These are phyloP conservation scores for Cercospora sp. DNA, from an alignment of 2,329 filamentous ascomycete genomes.

Conservation along the genomic window DNA sequence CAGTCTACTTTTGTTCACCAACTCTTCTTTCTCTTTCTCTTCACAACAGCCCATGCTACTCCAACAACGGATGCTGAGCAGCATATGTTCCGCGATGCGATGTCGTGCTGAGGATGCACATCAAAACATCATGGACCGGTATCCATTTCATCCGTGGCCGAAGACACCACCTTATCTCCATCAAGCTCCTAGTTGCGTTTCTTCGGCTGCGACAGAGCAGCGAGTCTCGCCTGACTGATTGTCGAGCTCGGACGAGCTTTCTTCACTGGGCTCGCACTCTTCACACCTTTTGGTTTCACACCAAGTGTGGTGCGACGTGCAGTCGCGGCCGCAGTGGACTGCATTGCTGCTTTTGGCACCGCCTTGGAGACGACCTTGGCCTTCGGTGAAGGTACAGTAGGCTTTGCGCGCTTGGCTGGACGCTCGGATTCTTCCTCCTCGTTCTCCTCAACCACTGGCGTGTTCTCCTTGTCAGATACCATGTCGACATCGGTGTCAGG, in stretches of 20 bases:
- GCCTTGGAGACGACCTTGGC: slow-evolving; percentile 4
- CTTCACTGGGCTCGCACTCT: slow-evolving; percentile 28
- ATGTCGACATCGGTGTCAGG: slow-evolving; percentile 18
- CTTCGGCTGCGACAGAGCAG: slow-evolving; percentile 39
- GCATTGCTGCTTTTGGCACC: slow-evolving; percentile 12
- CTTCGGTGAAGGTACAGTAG: slow-evolving; percentile 12
- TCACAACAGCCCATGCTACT: background rate
- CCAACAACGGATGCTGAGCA: background rate
- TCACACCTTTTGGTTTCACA: slow-evolving; percentile 37
- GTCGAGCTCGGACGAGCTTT: slow-evolving; percentile 25
- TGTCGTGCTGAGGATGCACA: background rate
- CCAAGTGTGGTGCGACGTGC: slow-evolving; percentile 34
- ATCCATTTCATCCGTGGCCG: slow-evolving; percentile 4
- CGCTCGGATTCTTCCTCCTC: slow-evolving; percentile 31
- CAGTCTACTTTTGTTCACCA: background rate
- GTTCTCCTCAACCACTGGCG: slow-evolving; percentile 30
- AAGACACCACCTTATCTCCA: background rate
- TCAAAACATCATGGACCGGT: background rate
- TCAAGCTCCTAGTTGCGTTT: slow-evolving; percentile 17
- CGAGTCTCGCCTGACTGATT: slow-evolving; percentile 36
- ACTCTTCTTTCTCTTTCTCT: background rate
- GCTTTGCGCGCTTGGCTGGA: slow-evolving; percentile 35
- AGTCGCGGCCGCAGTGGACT: slow-evolving; percentile 20
- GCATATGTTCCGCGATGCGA: background rate
- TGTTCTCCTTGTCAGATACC: slow-evolving; percentile 48